phyloP scores from a whole-genome alignment of 139 green algal species.

The Chlorella sp. region DNA sequence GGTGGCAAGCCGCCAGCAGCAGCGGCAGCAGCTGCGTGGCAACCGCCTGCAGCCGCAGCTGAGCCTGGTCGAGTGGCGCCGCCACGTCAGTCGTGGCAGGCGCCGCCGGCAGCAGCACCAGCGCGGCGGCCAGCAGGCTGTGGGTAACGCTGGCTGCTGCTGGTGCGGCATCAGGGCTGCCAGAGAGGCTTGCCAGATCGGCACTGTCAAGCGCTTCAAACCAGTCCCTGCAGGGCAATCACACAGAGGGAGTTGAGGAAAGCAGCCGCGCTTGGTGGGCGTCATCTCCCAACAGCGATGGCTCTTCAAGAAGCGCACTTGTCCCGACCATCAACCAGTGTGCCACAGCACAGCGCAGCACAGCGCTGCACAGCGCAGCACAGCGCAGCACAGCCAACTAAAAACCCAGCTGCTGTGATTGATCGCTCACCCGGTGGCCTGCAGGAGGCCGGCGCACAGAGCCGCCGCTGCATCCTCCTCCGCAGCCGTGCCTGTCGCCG shows the following conservation, averaged over 20 bases:
- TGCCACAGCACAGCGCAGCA: too few species aligned
- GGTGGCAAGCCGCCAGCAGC: slow-evolving; percentile 30
- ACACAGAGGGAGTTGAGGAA: not conserved
- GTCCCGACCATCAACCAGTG: too few species aligned
- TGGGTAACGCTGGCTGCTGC: not conserved
- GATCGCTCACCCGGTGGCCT: not conserved
- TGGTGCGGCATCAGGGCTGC: not conserved
- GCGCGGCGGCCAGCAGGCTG: slow-evolving; percentile 28
- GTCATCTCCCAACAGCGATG: too few species aligned
- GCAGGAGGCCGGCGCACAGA: slow-evolving; percentile 7
- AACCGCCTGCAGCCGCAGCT: slow-evolving; percentile 1
- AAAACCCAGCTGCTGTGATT: not conserved
- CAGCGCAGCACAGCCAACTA: not conserved
- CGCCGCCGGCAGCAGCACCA: slow-evolving; percentile 32
- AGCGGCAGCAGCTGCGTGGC: slow-evolving; percentile 19
- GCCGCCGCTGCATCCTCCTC: not conserved
- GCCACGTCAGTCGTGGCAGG: not conserved
- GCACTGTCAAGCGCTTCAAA: not conserved
- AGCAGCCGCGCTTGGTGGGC: too few species aligned
- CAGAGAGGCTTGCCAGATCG: not conserved
- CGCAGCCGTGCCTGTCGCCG: not conserved
- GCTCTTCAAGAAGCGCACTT: too few species aligned
- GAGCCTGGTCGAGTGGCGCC: not conserved
- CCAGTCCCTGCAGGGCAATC: slow-evolving; percentile 18
- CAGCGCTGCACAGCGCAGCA: too few species aligned